These are phyloP conservation scores for Fusarium tanahbumbuense DNA, from an alignment of 2,329 filamentous ascomycete genomes.

Conservation along the genomic window DNA sequence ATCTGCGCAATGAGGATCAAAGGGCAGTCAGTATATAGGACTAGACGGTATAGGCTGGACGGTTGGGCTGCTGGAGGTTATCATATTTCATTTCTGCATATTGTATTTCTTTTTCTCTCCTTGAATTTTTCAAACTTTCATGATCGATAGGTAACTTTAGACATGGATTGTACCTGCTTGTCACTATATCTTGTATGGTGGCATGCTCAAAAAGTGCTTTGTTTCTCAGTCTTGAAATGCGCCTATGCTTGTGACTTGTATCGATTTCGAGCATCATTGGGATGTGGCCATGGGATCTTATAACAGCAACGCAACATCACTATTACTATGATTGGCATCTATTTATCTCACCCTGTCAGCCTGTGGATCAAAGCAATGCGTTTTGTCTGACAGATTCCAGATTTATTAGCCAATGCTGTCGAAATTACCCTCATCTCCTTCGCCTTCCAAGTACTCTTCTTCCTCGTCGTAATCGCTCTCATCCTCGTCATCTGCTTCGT, in stretches of 20 bases:
- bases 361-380: neutral
- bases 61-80: slow-evolving; percentile 34
- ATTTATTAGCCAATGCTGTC: neutral
- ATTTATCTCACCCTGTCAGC: neutral
- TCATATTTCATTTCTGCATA: slow-evolving; percentile 31
- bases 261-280: neutral
- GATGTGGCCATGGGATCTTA: neutral
- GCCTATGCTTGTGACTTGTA: neutral
- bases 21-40: neutral
- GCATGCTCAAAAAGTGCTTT: slow-evolving; percentile 25
- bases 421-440: neutral
- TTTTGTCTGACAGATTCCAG: neutral
- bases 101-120: slow-evolving; percentile 20
- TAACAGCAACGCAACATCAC: neutral
- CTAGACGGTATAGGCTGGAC: slow-evolving; percentile 18
- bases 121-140: slow-evolving; percentile 1
- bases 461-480: slow-evolving; percentile 1
- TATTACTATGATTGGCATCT: neutral
- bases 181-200: slow-evolving; percentile 25
- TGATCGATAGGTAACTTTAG: slow-evolving; percentile 35
- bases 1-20: neutral
- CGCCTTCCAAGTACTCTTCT: neutral
- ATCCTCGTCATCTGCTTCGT: neutral
- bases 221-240: neutral
- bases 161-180: slow-evolving; percentile 22